phyloP scores from a whole-genome alignment of 2,329 filamentous ascomycete species.

The Hortaea sp. region DNA sequence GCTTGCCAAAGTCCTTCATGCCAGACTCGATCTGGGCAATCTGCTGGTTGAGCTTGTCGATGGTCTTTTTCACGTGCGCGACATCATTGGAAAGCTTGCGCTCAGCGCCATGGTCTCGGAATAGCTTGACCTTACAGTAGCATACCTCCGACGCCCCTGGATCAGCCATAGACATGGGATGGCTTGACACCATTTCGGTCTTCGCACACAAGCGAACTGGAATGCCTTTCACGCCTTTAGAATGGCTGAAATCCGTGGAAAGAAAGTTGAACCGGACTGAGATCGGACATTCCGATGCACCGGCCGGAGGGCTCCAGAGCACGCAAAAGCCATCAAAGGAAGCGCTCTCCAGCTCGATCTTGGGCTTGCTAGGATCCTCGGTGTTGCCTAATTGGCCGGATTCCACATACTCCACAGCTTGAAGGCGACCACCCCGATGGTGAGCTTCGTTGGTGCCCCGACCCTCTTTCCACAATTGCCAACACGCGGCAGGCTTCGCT shows the following conservation, averaged over 20 bases:
- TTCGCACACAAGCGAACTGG: conserved; percentile 88
- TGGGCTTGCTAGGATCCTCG: conserved; percentile 37
- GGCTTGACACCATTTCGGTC: conserved; percentile 53
- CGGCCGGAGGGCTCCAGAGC: conserved; percentile 62
- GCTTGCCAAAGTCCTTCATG: conserved; percentile 49
- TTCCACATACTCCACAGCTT: conserved; percentile 90
- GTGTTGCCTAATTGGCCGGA: conserved; percentile 45
- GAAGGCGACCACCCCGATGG: conserved; percentile 79
- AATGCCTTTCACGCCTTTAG: conserved; percentile 96
- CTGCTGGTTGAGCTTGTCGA: conserved; percentile 92
- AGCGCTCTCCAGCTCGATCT: conserved; percentile 45
- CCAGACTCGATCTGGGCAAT: conserved; percentile 64
- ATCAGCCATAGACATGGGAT: conserved; percentile 23
- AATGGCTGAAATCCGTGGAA: conserved; percentile 97
- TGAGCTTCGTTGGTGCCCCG: conserved; percentile 93
- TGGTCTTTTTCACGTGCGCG: conserved; percentile 89
- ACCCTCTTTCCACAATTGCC: conserved; percentile 93
- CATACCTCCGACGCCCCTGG: conserved; percentile 54
- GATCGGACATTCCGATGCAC: conserved; percentile 68
- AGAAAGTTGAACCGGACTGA: conserved; percentile 96
- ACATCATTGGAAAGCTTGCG: conserved; percentile 91
- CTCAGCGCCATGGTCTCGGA: conserved; percentile 91
- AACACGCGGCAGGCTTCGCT: conserved; percentile 69
- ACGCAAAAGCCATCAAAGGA: conserved; percentile 94
- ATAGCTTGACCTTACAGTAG: conserved; percentile 95